Conservation (phyloP, 2,329 filamentous ascomycete species). For the Cladosporium sp. region DNA sequence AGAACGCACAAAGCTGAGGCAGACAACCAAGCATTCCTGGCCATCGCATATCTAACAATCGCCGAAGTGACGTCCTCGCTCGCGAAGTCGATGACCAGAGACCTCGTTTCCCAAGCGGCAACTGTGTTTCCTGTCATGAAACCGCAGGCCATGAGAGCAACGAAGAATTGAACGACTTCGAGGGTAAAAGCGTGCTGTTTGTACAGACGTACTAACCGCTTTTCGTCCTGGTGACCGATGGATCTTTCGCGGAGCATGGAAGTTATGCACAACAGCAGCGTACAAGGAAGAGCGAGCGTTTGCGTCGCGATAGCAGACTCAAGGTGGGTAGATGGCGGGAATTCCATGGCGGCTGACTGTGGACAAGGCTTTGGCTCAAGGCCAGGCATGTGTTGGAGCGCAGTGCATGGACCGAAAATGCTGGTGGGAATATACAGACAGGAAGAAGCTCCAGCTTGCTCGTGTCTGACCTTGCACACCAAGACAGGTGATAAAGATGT, state of each 20-base stretch:
- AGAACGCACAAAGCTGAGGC: neutral
- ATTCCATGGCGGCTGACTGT: neutral
- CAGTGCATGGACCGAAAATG: neutral
- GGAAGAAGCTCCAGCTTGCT: neutral
- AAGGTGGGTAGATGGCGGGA: neutral
- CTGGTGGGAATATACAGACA: neutral
- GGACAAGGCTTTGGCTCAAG: neutral
- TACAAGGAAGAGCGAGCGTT: neutral
- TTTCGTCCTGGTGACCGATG: neutral
- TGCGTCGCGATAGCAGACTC: neutral
- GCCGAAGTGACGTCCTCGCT: neutral
- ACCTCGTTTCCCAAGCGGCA: neutral
- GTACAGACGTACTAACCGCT: neutral
- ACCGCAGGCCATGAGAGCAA: conserved; percentile 1
- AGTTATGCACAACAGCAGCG: conserved; percentile 1
- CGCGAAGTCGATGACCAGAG: neutral
- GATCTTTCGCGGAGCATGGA: conserved; percentile 9
- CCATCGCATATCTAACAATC: neutral
- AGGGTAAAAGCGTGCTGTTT: conserved; percentile 5
- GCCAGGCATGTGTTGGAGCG: neutral
- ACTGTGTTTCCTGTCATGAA: neutral
- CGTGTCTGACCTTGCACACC: neutral
- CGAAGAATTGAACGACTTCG: conserved; percentile 1
- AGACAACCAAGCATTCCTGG: neutral
- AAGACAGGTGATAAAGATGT: conserved; percentile 1